phyloP scores from a whole-genome alignment of 2,329 filamentous ascomycete species.

The Cladosporium sphaerospermum region DNA sequence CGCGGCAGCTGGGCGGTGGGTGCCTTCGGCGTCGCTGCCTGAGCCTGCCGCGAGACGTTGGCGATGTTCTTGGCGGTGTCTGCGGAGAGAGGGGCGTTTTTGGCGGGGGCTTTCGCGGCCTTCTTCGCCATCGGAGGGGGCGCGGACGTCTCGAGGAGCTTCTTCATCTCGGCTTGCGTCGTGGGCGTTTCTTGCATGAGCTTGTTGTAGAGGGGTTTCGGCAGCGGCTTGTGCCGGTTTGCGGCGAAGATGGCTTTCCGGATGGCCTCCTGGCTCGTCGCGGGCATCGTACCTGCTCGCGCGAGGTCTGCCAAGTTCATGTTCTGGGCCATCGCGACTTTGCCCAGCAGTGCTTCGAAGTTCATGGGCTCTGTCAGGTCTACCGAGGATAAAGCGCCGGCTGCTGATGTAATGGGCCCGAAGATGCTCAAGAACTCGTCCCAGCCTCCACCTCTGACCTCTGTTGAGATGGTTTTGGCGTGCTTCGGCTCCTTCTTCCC shows the following conservation, averaged over 20 bases:
- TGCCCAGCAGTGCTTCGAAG: constrained; percentile 29
- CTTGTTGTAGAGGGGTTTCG: constrained; percentile 23
- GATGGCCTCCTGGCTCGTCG: constrained; percentile 27
- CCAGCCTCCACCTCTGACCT: constrained; percentile 45
- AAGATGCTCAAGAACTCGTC: constrained; percentile 49
- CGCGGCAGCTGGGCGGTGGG: constrained; percentile 8
- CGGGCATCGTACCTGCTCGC: constrained; percentile 8
- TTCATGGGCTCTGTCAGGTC: constrained; percentile 35
- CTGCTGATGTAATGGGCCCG: constrained; percentile 45
- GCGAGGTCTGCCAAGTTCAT: constrained; percentile 22
- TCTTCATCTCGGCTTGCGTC: constrained; percentile 26
- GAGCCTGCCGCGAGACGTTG: constrained; percentile 17
- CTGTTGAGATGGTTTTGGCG: constrained; percentile 42
- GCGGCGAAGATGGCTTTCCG: constrained; percentile 26
- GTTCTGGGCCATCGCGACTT: constrained; percentile 30
- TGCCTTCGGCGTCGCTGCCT: constrained; percentile 13
- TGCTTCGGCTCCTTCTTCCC: constrained; percentile 31
- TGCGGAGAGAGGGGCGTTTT: constrained; percentile 18
- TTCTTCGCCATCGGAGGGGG: constrained; percentile 21
- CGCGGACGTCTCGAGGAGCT: constrained; percentile 20
- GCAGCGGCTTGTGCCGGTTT: constrained; percentile 25
- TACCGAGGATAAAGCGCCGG: constrained; percentile 42
- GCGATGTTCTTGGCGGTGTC: constrained; percentile 20
- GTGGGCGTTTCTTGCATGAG: constrained; percentile 24
- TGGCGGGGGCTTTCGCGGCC: constrained; percentile 20